Base-by-base conservation (phyloP, 2,329 filamentous ascomycete genomes). In the Pseudogymnoascus sp. region DNA sequence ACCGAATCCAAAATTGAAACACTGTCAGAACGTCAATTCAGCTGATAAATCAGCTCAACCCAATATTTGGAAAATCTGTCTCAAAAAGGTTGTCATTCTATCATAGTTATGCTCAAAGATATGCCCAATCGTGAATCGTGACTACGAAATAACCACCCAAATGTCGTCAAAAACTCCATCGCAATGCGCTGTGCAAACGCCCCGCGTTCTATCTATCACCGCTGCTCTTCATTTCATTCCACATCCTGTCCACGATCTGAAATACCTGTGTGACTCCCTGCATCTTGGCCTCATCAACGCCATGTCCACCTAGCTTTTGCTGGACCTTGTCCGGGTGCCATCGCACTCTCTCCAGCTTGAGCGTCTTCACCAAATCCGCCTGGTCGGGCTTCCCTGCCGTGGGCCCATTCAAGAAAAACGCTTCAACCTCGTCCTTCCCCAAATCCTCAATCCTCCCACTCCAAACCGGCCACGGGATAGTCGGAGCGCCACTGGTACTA, bases 261-360 rank as follows among this genome's bases (percentile, higher is more conserved):
- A 98, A 99, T 8, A 96, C 88, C 6, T 90, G 89, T 10, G 93
- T 99, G 43, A 97, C 90, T 62, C 86, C 82, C 72, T 85, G 86
- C 82, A 96, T 87, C 2, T 90, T 85, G 3, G 82, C 82, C 24
- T 85, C 81, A 59, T 93, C 88, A 59, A 96, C 85, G 12, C 81
- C 79, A 64, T 84, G 78, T 0, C 84, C 85, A 2, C 91, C 90
- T 65, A 96, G 87, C 61, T 87, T 85, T 77, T 97, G 95, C 78
- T 97, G 91, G 63, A 98, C 89, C 80, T 98, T 99, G 77, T 99
- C 95, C 3, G 95, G 95, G 78, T 99, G 95, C 95, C 95, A 99
- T 14, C 92, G 83, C 16, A 98, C 87, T 61, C 95, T 85, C 78
- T 99, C 95, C 4, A 85, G 79, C 75, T 96, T 96, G 61, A 98